These are phyloP conservation scores for Juncus effusus DNA, from an alignment of 176 grass and related monocot genomes.

Conservation along the genomic window DNA sequence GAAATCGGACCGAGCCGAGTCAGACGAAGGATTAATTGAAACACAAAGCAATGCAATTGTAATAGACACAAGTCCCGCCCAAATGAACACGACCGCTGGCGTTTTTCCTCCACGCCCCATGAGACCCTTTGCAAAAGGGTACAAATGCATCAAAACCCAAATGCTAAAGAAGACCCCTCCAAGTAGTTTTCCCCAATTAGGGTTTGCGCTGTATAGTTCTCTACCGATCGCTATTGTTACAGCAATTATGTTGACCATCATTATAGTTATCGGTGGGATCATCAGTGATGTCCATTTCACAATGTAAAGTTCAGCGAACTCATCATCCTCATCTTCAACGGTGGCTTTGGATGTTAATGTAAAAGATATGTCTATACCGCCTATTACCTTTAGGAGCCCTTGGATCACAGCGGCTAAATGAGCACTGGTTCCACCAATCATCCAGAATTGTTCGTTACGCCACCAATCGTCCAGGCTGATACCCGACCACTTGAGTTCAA, in stretches of 20 bases:
- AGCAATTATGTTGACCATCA: conserved; percentile 7
- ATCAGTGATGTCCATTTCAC: conserved; percentile 26
- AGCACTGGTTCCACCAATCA: conserved; percentile 17
- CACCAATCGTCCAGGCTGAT: conserved; percentile 19
- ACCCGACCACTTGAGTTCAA: conserved; percentile 32
- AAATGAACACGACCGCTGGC: conserved; percentile 22
- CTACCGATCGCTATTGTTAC: conserved; percentile 13
- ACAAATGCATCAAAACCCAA: conserved; percentile 23
- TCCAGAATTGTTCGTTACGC: conserved; percentile 31
- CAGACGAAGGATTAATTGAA: conserved; percentile 16
- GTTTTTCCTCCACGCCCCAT: conserved; percentile 16
- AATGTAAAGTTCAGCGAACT: conserved; percentile 20
- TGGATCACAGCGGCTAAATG: conserved; percentile 27
- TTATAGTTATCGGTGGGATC: conserved; percentile 19
- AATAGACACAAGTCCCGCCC: conserved; percentile 8
- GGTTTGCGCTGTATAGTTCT: conserved; percentile 7
- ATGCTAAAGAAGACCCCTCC: neutral
- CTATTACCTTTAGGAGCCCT: conserved; percentile 19
- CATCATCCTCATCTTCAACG: conserved; percentile 13
- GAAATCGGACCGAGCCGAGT: neutral
- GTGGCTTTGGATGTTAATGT: conserved; percentile 3
- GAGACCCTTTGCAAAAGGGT: conserved; percentile 25
- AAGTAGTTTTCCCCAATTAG: conserved; percentile 20
- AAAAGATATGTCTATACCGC: conserved; percentile 7
- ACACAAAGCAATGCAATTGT: conserved; percentile 23